phyloP scores from a whole-genome alignment of 2,329 filamentous ascomycete genomes.

The Chaetomium sp. region DNA sequence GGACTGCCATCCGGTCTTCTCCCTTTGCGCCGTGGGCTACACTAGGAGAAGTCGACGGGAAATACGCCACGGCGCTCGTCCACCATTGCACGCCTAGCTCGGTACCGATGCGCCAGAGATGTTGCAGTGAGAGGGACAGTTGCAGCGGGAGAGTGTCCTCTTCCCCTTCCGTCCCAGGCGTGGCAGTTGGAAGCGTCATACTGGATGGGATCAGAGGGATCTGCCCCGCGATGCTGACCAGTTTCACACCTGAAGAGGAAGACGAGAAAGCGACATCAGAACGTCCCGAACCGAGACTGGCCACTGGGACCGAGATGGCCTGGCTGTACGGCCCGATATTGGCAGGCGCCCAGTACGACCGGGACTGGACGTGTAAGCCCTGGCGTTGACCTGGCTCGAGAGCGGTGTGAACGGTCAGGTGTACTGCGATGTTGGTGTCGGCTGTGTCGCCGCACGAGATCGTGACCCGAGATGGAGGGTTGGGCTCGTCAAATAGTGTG shows the following conservation, averaged over 20 bases:
- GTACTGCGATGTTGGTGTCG: constrained; percentile 54
- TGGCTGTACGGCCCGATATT: constrained; percentile 98
- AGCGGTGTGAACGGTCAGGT: constrained; percentile 37
- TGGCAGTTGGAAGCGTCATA: constrained; percentile 52
- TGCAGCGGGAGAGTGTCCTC: constrained; percentile 46
- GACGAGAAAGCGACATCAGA: neutral
- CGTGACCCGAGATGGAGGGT: constrained; percentile 79
- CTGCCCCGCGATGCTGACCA: constrained; percentile 74
- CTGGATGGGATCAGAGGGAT: constrained; percentile 78
- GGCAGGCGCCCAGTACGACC: constrained; percentile 95
- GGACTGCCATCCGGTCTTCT: constrained; percentile 20
- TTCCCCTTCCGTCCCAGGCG: neutral
- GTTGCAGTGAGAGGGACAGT: constrained; percentile 71
- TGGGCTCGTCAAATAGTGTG: constrained; percentile 65
- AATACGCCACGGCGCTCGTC: constrained; percentile 68
- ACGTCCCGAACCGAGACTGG: constrained; percentile 4
- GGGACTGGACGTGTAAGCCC: constrained; percentile 81
- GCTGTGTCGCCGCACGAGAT: constrained; percentile 61
- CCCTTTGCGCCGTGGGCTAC: constrained; percentile 3
- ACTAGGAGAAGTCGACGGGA: constrained; percentile 36
- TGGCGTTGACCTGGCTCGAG: constrained; percentile 36
- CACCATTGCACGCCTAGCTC: constrained; percentile 69
- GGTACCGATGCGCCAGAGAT: constrained; percentile 75
- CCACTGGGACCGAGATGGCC: constrained; percentile 53
- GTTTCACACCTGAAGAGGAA: constrained; percentile 22